Evolutionary conservation across 495 filamentous ascomycete genomes (phyloP).

Genomic region (Gamarada debralockiae): DNA sequence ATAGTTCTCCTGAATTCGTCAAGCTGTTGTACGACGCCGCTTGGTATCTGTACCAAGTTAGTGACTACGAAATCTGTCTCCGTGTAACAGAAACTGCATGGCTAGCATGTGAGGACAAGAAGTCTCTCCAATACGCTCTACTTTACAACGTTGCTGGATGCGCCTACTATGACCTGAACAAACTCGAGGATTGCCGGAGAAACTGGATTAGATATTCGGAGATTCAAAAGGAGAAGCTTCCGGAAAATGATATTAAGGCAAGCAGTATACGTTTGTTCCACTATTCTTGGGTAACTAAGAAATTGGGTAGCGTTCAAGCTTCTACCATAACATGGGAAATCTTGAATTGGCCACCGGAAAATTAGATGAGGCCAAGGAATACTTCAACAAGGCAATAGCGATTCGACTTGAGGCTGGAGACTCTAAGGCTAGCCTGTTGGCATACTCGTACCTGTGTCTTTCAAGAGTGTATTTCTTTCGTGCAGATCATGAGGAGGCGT

Average conservation of each 20-base stretch:
- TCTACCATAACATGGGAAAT: slow-evolving; percentile 15
- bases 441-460: slow-evolving; percentile 13
- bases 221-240: slow-evolving; percentile 6
- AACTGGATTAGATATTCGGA: slow-evolving; percentile 6
- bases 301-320: slow-evolving; percentile 10
- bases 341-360: slow-evolving; percentile 11
- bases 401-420: slow-evolving; percentile 14
- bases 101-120: slow-evolving; percentile 11
- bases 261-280: too few relatives aligned
- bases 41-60: slow-evolving; percentile 14
- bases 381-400: slow-evolving; percentile 10
- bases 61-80: slow-evolving; percentile 12
- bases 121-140: slow-evolving; percentile 11
- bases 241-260: background rate
- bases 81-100: slow-evolving; percentile 5
- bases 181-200: slow-evolving; percentile 8
- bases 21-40: slow-evolving; percentile 6
- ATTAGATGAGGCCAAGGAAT: slow-evolving; percentile 7
- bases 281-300: background rate
- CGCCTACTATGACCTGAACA: slow-evolving; percentile 13
- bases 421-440: slow-evolving; percentile 9
- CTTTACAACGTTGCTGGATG: slow-evolving; percentile 4
- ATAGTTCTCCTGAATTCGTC: slow-evolving; percentile 4
- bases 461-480: slow-evolving; percentile 12
- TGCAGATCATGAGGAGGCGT: slow-evolving; percentile 7